Evolutionary conservation across 2,329 filamentous ascomycete species (phyloP), one percentile per base, ranked within the genome.

Genomic region (Laburnicola sp.): DNA sequence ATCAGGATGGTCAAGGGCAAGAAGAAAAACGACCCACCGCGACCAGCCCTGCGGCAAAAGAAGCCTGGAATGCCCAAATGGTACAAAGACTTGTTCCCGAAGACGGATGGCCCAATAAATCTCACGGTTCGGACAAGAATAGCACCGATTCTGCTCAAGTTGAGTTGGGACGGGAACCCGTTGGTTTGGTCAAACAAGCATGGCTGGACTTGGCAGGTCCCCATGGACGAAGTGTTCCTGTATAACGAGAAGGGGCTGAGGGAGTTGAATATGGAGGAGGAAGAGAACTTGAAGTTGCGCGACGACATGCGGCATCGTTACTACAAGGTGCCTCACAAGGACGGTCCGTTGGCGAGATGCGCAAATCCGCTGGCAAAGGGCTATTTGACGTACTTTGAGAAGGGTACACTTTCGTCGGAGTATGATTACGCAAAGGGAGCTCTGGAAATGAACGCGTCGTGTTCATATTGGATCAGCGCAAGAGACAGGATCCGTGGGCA

Each of bases 401-500:
- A 88, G 31, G 93, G 91, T 0, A 89, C 82, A 0, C 77, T 99
- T 2, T 89, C 90, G 0, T 97, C 93, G 0, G 88, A 96, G 70
- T 97, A 88, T 64, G 71, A 85, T 0, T 93, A 97, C 64, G 94
- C 94, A 0, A 97, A 95, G 67, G 91, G 96, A 70, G 94, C 95
- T 0, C 77, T 99, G 37, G 89, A 97, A 63, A 99, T 99, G 94
- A 99, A 99, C 63, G 91, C 94, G 0, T 96, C 91, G 0, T 99
- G 95, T 70, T 97, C 93, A 0, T 99, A 99, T 74, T 99, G 95
- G 94, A 97, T 99, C 63, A 96, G 91, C 65, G 92, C 94, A 11
- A 83, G 94, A 55, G 91, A 96, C 66, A 82, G 94, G 43, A 99
- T 99, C 73, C 93, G 78, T 80, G 89, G 87, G n/a, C 94, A 99